A percentile compares a stretch with the other conserved stretches of the same genome.
Conservation (phyloP, 2,329 filamentous ascomycete genomes). For the Fusarium tricinctum region DNA sequence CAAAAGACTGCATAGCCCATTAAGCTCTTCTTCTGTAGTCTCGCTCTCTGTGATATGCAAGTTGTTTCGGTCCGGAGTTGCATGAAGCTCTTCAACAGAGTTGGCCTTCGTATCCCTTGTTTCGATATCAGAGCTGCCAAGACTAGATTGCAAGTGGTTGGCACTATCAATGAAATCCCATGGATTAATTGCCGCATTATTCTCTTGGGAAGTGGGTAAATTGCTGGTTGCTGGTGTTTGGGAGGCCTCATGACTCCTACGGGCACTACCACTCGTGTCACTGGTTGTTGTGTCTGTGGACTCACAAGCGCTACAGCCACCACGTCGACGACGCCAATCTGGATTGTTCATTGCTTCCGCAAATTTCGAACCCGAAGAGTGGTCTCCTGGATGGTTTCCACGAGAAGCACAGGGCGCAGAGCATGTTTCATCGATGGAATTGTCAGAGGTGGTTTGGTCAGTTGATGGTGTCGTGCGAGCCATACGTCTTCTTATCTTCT, state of each 20-base stretch:
- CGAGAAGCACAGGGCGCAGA: constrained; percentile 11
- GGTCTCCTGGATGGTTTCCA: constrained; percentile 40
- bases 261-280: constrained; percentile 1
- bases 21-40: neutral
- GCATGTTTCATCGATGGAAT: constrained; percentile 30
- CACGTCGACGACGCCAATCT: constrained; percentile 53
- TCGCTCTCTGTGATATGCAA: neutral
- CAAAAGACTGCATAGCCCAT: constrained; percentile 31
- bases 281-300: constrained; percentile 14
- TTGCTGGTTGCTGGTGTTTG: neutral
- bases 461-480: constrained; percentile 12
- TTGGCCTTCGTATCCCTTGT: constrained; percentile 4
- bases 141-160: constrained; percentile 13
- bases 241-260: neutral
- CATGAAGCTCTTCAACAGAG: neutral
- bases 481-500: constrained; percentile 16
- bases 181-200: neutral
- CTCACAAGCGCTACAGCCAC: constrained; percentile 20
- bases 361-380: constrained; percentile 42
- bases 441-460: constrained; percentile 18
- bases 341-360: constrained; percentile 55
- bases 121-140: constrained; percentile 18
- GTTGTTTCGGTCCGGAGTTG: neutral
- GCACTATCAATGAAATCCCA: constrained; percentile 20
- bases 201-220: neutral